These are phyloP conservation scores for Colletotrichum chlorophyti DNA, from an alignment of 2,329 filamentous ascomycete species.

Conservation along the genomic window DNA sequence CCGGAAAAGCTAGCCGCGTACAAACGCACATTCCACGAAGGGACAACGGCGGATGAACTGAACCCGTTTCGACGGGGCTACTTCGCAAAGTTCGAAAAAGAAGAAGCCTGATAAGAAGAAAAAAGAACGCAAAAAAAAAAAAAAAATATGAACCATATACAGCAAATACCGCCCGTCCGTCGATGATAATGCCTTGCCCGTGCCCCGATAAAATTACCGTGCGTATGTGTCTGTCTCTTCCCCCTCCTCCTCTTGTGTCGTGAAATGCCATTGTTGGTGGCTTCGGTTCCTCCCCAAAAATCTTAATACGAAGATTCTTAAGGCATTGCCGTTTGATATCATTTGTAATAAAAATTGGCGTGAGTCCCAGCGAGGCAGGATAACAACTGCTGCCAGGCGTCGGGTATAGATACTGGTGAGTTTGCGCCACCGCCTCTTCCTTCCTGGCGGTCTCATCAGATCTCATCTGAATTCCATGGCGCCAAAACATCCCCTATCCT, in stretches of 20 bases:
- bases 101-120: constrained; percentile 29
- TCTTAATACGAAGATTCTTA: constrained; percentile 16
- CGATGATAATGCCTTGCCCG: constrained; percentile 25
- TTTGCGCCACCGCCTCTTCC: constrained; percentile 10
- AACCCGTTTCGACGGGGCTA: constrained; percentile 67
- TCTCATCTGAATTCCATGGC: constrained; percentile 78
- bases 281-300: constrained; percentile 8
- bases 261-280: background rate
- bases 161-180: constrained; percentile 11
- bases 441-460: background rate
- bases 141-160: constrained; percentile 10
- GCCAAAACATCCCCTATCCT: constrained; percentile 81
- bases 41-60: constrained; percentile 63
- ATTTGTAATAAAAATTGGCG: constrained; percentile 3
- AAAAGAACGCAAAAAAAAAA: background rate
- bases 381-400: no score
- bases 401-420: no score
- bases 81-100: constrained; percentile 60
- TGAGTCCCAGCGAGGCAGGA: constrained; percentile 5
- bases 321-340: constrained; percentile 26
- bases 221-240: background rate
- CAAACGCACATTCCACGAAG: constrained; percentile 38
- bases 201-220: constrained; percentile 12
- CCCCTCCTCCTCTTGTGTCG: background rate
- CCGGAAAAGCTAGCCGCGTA: constrained; percentile 45